These are phyloP conservation scores for Calycina marina DNA, from an alignment of 2,329 filamentous ascomycete genomes.

Conservation along the genomic window DNA sequence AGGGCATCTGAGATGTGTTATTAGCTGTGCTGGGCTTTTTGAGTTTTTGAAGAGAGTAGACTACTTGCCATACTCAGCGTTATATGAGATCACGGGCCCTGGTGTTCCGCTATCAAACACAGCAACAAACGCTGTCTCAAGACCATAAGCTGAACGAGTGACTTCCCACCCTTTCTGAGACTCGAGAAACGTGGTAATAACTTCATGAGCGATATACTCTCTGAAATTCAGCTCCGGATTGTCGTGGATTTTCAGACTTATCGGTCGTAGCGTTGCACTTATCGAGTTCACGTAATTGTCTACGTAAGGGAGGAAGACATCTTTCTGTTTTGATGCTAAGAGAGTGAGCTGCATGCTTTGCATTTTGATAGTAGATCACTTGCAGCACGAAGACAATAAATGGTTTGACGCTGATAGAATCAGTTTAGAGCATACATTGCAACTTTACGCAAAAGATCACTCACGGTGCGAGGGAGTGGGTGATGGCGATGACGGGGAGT, in stretches of 20 bases:
- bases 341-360: too few species aligned
- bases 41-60: conserved; percentile 21
- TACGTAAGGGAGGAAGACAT: conserved; percentile 21
- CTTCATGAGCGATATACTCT: conserved; percentile 35
- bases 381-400: too few species aligned
- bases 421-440: too few species aligned
- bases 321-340: too few species aligned
- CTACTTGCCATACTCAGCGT: conserved; percentile 29
- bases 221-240: conserved; percentile 37
- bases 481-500: too few species aligned
- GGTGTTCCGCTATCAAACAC: conserved; percentile 28
- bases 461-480: too few species aligned
- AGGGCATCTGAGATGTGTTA: conserved; percentile 26
- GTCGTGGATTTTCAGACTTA: conserved; percentile 32
- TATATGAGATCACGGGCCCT: conserved; percentile 28
- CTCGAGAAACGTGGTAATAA: conserved; percentile 32
- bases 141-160: conserved; percentile 33
- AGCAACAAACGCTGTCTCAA: conserved; percentile 36
- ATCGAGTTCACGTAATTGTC: conserved; percentile 27
- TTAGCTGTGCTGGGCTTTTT: neutral
- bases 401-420: too few species aligned
- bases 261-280: conserved; percentile 26
- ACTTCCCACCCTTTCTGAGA: conserved; percentile 33
- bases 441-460: too few species aligned
- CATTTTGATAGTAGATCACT: too few species aligned